Percentiles rank a stretch among this genome's conserved stretches.
Evolutionary conservation across 371 early-diverging fungal genomes (phyloP).

Genomic region (Apophysomyces sp.): DNA sequence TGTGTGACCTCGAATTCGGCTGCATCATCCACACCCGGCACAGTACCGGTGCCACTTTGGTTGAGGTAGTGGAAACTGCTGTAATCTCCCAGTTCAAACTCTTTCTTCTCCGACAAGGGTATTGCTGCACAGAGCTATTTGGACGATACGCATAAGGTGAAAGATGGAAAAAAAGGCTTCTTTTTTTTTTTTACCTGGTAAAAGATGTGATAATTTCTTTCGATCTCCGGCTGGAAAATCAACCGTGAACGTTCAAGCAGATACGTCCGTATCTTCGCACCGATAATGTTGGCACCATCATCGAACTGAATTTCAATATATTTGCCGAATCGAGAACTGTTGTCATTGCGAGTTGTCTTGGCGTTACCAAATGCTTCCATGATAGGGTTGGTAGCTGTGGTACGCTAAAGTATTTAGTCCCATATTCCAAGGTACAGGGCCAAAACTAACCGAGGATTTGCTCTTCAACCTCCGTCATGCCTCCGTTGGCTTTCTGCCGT

Average conservation of each 20-base stretch:
- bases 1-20: constrained; percentile 89
- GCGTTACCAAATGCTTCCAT: constrained; percentile 99
- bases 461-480: constrained; percentile 73
- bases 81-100: constrained; percentile 73
- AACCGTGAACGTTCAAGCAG: constrained; percentile 97
- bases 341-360: constrained; percentile 98
- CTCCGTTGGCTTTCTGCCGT: constrained; percentile 17
- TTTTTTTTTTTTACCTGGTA: constrained; percentile 66
- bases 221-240: constrained; percentile 87
- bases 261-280: constrained; percentile 96
- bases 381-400: constrained; percentile 93
- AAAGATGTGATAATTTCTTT: constrained; percentile 99
- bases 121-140: constrained; percentile 84
- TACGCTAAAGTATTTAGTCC: not conserved
- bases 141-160: not conserved
- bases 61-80: constrained; percentile 80
- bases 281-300: constrained; percentile 81
- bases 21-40: constrained; percentile 88
- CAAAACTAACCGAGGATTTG: constrained; percentile 54
- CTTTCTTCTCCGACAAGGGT: constrained; percentile 80
- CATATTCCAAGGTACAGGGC: constrained; percentile 4
- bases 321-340: constrained; percentile 98
- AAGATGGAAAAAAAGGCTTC: not conserved
- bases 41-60: constrained; percentile 79
- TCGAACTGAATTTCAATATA: constrained; percentile 93